phyloP scores from a whole-genome alignment of 257 asterid genomes.

The Knoxia roxburghii region DNA sequence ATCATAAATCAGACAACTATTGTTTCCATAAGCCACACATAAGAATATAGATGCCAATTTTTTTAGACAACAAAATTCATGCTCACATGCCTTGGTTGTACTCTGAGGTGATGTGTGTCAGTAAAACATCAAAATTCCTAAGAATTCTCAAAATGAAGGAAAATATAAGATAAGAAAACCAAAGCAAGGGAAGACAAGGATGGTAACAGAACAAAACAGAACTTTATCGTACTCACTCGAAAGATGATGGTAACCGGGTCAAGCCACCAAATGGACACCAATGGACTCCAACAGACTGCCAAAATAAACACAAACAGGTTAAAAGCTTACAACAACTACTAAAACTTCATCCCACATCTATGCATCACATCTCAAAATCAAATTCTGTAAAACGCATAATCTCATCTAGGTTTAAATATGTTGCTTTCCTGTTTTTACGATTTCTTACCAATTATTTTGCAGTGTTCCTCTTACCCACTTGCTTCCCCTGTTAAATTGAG shows the following conservation, averaged over 20 bases:
- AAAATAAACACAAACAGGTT: slow-evolving; percentile 24
- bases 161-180: not conserved
- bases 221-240: slow-evolving; percentile 51
- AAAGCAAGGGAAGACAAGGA: not conserved
- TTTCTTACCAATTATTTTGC: too few species aligned
- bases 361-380: too few species aligned
- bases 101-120: not conserved
- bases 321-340: not conserved
- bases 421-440: too few species aligned
- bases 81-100: not conserved
- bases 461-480: too few species aligned
- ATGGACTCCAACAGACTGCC: slow-evolving; percentile 89
- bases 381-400: too few species aligned
- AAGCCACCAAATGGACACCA: slow-evolving; percentile 88
- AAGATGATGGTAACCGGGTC: slow-evolving; percentile 66
- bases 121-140: not conserved
- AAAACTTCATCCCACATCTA: too few species aligned
- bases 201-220: not conserved
- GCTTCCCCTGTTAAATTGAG: too few species aligned
- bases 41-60: not conserved
- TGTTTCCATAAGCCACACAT: not conserved
- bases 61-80: not conserved
- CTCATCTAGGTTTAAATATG: too few species aligned
- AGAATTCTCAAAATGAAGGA: not conserved
- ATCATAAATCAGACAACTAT: not conserved